Conservation (phyloP, 2,329 filamentous ascomycete species). For the Colletotrichum caudatum region DNA sequence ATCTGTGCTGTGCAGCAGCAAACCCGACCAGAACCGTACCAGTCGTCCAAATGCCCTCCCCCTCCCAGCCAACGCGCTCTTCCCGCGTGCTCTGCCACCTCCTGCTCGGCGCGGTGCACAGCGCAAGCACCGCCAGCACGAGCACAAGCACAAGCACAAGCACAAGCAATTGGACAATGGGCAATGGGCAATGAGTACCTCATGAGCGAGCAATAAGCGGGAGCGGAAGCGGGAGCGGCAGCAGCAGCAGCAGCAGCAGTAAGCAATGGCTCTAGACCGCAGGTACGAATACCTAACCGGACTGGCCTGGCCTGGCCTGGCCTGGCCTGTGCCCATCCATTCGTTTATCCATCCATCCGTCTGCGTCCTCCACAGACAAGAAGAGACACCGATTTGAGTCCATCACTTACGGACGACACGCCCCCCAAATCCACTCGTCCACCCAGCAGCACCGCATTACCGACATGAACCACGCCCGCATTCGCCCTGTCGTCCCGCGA, state of each 20-base stretch:
- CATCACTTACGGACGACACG: conserved; percentile 7
- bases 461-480: conserved; percentile 37
- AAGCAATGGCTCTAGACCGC: conserved; percentile 14
- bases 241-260: not conserved
- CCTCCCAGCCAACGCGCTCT: conserved; percentile 34
- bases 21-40: conserved; percentile 19
- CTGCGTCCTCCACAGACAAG: conserved; percentile 1
- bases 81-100: conserved; percentile 6
- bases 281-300: conserved; percentile 13
- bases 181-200: not conserved
- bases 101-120: conserved; percentile 11
- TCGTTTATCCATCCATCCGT: too few species aligned
- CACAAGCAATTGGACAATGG: not conserved
- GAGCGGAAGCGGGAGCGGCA: not conserved
- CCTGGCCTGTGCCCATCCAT: not conserved
- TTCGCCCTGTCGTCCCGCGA: conserved; percentile 22
- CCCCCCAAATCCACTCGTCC: conserved; percentile 14
- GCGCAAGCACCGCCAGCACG: conserved; percentile 16
- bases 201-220: not conserved
- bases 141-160: conserved; percentile 2
- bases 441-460: conserved; percentile 26
- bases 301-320: too few species aligned
- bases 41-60: conserved; percentile 24
- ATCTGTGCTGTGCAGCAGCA: conserved; percentile 34
- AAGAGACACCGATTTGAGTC: not conserved